Evolutionary conservation across 805 yeast genomes (phyloP).

Genomic region (Millerozyma miso): DNA sequence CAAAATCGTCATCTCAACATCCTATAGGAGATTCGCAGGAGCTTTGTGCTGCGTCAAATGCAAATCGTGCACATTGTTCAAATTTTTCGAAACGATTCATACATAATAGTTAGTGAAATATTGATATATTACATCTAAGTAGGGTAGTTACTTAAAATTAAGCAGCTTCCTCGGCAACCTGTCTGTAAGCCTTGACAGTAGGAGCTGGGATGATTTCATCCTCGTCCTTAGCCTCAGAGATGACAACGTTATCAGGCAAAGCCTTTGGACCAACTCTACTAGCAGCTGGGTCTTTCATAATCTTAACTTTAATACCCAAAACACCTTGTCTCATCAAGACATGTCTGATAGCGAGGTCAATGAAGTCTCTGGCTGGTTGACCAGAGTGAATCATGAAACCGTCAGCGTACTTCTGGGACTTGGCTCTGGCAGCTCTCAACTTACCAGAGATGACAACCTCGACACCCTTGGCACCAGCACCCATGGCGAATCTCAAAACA

Average conservation of each 20-base stretch:
- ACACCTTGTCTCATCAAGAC: conserved; percentile 99
- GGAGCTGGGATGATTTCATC: conserved; percentile 71
- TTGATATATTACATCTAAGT: conserved; percentile 1
- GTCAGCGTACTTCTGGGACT: conserved; percentile 99
- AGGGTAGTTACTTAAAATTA: conserved; percentile 9
- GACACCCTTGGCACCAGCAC: conserved; percentile 99
- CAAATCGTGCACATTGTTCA: too few relatives aligned
- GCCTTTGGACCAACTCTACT: conserved; percentile 83
- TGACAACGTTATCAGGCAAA: conserved; percentile 91
- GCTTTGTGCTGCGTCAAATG: too few relatives aligned
- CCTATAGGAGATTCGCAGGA: too few relatives aligned
- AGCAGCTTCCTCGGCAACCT: conserved; percentile 33
- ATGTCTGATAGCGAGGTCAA: conserved; percentile 99
- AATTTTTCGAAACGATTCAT: too few relatives aligned
- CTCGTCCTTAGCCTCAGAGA: conserved; percentile 94
- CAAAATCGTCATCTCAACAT: too few relatives aligned
- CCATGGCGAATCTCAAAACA: conserved; percentile 99
- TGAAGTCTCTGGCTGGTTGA: conserved; percentile 99
- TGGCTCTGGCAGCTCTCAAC: conserved; percentile 99
- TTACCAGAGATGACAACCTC: conserved; percentile 99
- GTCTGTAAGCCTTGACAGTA: conserved; percentile 72
- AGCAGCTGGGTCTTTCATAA: conserved; percentile 97
- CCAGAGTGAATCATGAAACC: conserved; percentile 99
- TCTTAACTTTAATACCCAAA: conserved; percentile 98
- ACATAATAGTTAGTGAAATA: too few relatives aligned